Conservation (phyloP, 345 rosid species). For the Abelmoschus esculentus region DNA sequence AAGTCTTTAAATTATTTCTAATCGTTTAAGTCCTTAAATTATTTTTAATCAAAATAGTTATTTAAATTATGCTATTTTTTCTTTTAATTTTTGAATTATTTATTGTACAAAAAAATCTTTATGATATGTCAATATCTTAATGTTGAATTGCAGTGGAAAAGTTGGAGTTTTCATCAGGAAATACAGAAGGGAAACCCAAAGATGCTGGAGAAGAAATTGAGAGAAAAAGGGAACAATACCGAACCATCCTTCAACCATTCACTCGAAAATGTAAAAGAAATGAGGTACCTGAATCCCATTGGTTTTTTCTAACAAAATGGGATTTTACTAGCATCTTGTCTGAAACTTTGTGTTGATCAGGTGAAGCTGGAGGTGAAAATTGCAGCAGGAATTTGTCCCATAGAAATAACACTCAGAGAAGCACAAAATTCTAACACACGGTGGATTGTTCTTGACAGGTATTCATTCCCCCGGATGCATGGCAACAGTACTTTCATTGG, state of each 20-base stretch:
- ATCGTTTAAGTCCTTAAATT: too few species aligned
- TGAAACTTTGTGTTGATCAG: slow-evolving; percentile 16
- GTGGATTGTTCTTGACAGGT: slow-evolving; percentile 52
- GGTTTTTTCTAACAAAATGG: background rate
- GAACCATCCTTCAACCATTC: slow-evolving; percentile 32
- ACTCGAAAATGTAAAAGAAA: slow-evolving; percentile 35
- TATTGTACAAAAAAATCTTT: too few species aligned
- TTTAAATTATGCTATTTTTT: too few species aligned
- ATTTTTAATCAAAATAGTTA: too few species aligned
- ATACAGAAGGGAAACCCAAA: slow-evolving; percentile 30
- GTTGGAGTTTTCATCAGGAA: slow-evolving; percentile 28
- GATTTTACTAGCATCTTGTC: background rate
- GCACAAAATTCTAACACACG: slow-evolving; percentile 32
- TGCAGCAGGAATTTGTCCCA: slow-evolving; percentile 38
- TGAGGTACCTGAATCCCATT: slow-evolving; percentile 21
- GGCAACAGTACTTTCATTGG: background rate
- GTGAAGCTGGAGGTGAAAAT: slow-evolving; percentile 50
- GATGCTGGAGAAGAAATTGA: slow-evolving; percentile 41
- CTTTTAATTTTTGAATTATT: too few species aligned
- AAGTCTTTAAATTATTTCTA: too few species aligned
- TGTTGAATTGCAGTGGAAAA: slow-evolving; percentile 29
- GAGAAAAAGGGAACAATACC: slow-evolving; percentile 31
- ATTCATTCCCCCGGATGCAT: background rate
- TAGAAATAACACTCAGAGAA: slow-evolving; percentile 31
- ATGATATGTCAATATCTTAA: too few species aligned